Evolutionary conservation across 371 early-diverging fungal species (phyloP), one percentile per base, ranked within the genome.

Genomic region (Syncephalastrum racemosum): DNA sequence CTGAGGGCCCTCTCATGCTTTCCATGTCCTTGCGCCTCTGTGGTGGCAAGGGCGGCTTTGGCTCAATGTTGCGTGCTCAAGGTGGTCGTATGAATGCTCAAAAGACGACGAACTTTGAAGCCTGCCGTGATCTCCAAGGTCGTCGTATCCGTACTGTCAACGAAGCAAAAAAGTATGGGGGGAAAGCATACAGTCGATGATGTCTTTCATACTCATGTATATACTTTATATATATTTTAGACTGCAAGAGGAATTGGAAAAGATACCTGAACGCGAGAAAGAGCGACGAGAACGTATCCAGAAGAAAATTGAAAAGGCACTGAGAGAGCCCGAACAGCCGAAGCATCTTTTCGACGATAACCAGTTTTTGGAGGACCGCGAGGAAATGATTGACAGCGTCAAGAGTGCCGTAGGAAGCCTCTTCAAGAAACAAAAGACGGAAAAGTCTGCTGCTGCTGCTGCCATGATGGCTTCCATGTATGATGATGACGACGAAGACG

Each of bases 11-110:
- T 15, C 56, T 67, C 19, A 66, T 60, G 16, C 60, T 79, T 45
- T 63, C 63, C 15, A 55, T 83, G 20, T 71, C 69, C 10, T 58
- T 78, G 53, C 63, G 81, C 3, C 54, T 88, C 18, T 31, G 62
- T 2, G 95, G 95, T 27, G 97, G 97, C 39, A 97, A 97, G 62
- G 98, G 98, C 51, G 98, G 98, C 20, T 97, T 98, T 70, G 98
- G 98, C 15, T 89, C 89, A 58, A 91, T 90, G 87, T 75, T 98
- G 60, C 87, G 97, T 66, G 93, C 96, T 0, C 95, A 95, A 67
- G 97, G 97, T 62, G 96, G 90, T 27, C 84, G 89, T 36, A 95
- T 94, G 94, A 84, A 92, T 50, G 84, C 90, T 10, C 87, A 91
- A 66, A 94, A 93, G 63, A 88, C 95, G 0, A 93, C 92, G 25